Evolutionary conservation across 2,329 filamentous ascomycete species (phyloP).

Genomic region (Colletotrichum plurivorum): DNA sequence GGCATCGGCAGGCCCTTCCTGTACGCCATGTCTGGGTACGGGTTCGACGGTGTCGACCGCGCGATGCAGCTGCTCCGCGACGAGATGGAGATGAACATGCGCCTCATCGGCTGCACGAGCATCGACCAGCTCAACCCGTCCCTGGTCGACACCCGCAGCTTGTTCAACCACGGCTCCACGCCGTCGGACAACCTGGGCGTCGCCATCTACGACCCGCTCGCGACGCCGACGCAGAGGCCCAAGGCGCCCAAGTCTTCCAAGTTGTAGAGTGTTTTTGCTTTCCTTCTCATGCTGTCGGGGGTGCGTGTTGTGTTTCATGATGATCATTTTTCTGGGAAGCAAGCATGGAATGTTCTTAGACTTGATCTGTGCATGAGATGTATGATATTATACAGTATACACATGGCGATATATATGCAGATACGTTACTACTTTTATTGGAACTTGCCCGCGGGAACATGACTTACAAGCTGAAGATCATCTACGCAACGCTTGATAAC

Average conservation of each 20-base stretch:
- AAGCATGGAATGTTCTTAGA: slow-evolving; percentile 13
- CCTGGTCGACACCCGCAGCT: slow-evolving; percentile 82
- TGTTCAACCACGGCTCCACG: slow-evolving; percentile 68
- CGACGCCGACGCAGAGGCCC: slow-evolving; percentile 65
- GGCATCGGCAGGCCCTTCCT: slow-evolving; percentile 96
- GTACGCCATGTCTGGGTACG: slow-evolving; percentile 96
- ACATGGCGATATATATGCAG: slow-evolving; percentile 11
- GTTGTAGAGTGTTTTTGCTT: slow-evolving; percentile 52
- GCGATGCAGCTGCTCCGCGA: slow-evolving; percentile 95
- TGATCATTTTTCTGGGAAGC: not conserved
- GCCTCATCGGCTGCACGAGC: slow-evolving; percentile 84
- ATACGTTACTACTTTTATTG: not conserved
- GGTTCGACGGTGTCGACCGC: slow-evolving; percentile 86
- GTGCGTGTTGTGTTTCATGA: not conserved
- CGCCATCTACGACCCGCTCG: slow-evolving; percentile 68
- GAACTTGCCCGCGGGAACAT: too few species aligned
- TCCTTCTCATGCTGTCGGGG: too few species aligned
- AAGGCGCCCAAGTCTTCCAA: slow-evolving; percentile 58
- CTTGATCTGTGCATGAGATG: slow-evolving; percentile 21
- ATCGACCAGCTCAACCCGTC: slow-evolving; percentile 85
- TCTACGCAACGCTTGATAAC: not conserved
- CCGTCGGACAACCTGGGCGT: slow-evolving; percentile 64
- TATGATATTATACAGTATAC: slow-evolving; percentile 31
- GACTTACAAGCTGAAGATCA: too few species aligned
- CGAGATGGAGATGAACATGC: slow-evolving; percentile 99